These are phyloP conservation scores for Sesbania bispinosa DNA, from an alignment of 306 rosid species.

Conservation along the genomic window DNA sequence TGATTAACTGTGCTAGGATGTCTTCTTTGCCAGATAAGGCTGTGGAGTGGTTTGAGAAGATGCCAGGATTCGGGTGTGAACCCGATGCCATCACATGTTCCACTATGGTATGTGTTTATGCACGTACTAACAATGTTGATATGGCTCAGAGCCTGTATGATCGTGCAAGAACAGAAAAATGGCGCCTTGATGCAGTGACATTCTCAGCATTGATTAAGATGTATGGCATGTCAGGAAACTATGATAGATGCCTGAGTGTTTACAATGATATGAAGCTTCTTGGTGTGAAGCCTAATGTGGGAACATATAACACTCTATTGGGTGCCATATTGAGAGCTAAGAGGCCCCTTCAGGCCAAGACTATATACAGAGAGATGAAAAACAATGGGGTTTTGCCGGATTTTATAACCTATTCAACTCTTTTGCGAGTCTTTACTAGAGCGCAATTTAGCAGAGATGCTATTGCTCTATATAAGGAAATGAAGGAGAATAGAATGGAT, in stretches of 20 bases:
- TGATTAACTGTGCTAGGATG: conserved; percentile 77
- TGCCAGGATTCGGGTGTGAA: conserved; percentile 60
- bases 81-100: conserved; percentile 72
- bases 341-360: conserved; percentile 72
- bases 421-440: conserved; percentile 62
- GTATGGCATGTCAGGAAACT: conserved; percentile 56
- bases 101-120: conserved; percentile 74
- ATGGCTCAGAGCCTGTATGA: conserved; percentile 71
- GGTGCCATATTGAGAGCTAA: conserved; percentile 74
- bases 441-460: conserved; percentile 72
- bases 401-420: conserved; percentile 64
- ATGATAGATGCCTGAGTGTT: conserved; percentile 70
- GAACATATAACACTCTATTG: conserved; percentile 59
- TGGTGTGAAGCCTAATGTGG: conserved; percentile 60
- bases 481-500: conserved; percentile 68
- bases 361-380: conserved; percentile 68
- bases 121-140: conserved; percentile 62
- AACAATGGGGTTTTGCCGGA: conserved; percentile 53
- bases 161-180: conserved; percentile 59
- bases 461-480: conserved; percentile 61
- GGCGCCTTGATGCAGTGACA: conserved; percentile 60
- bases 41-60: conserved; percentile 85
- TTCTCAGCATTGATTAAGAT: conserved; percentile 69
- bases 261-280: conserved; percentile 76
- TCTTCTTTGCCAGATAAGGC: conserved; percentile 53